Base-by-base conservation (phyloP, 2,329 filamentous ascomycete genomes). In the Rugonectria rugulosa region DNA sequence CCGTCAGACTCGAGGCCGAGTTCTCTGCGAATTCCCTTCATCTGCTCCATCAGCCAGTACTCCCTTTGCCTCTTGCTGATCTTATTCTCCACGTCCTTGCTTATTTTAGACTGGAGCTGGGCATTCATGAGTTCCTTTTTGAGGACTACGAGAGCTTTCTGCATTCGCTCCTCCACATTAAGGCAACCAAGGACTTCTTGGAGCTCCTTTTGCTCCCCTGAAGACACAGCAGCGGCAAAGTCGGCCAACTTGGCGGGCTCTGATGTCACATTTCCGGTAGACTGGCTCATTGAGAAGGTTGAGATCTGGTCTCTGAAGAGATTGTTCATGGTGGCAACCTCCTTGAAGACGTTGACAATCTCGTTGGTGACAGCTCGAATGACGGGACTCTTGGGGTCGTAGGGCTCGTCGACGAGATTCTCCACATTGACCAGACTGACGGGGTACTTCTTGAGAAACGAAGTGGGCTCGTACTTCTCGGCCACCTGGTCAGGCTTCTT, bases 41-140 rank as follows among this genome's bases (percentile, higher is more conserved):
- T 97, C 74, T 99, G 96, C 76, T 99, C 95, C 92, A 97, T 96
- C 41, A 99, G 80, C 91, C 92, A 98, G 77, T 98, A 99, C 72
- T 99, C 95, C 47, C 95, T 88, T 73, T 99, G 95, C 24, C 94
- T 88, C 77, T 99, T 98, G 67, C 93, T 93, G 49, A 99, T 98
- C 77, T 97, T 97, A 70, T 86, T 92, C 73, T 98, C 95, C 15
- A 99, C 96, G 70, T 99, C 95, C 77, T 97, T 97, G 55, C 90
- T 92, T 55, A 99, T 98, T 80, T 98, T 99, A 53, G 91, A 94
- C 73, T 97, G 94, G 24, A 99, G 80, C 72, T 98, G 91, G 1
- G 95, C 95, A 66, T 98, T 99, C 90, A 98, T 97, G 49, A 97
- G 85, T 77, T 99, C 95, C 75, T 97, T 98, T 79, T 99, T 99